Evolutionary conservation across 202 grass and related monocot species (phyloP).

Genomic region (Setaria viridis): DNA sequence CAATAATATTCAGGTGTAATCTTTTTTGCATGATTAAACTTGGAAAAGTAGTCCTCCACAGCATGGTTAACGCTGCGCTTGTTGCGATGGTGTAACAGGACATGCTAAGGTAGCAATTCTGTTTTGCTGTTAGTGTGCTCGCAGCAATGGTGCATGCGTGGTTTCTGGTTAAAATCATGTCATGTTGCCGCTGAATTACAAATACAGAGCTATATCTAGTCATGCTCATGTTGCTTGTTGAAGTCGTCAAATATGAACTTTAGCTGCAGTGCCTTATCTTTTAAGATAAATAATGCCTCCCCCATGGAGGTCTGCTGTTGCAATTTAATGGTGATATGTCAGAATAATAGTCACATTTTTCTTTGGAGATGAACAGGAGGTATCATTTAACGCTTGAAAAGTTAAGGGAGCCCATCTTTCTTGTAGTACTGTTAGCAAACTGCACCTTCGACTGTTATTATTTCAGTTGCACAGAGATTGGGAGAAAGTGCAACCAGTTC

Average conservation of each 20-base stretch:
- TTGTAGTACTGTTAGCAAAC: conserved; percentile 3
- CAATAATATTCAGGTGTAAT: not conserved
- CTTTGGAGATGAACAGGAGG: conserved; percentile 1
- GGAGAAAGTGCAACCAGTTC: not conserved
- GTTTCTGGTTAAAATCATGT: not conserved
- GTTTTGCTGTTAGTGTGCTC: conserved; percentile 27
- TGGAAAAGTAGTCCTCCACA: conserved; percentile 22
- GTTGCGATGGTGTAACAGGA: conserved; percentile 41
- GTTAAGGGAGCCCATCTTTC: conserved; percentile 27
- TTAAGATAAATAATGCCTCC: not conserved
- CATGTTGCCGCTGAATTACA: conserved; percentile 29
- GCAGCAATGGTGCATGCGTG: conserved; percentile 5
- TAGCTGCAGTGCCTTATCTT: not conserved
- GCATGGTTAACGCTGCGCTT: conserved; percentile 30
- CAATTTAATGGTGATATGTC: not conserved
- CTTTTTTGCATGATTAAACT: conserved; percentile 5
- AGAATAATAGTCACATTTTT: not conserved
- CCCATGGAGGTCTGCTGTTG: conserved; percentile 19
- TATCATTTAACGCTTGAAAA: conserved; percentile 11
- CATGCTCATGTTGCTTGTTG: not conserved
- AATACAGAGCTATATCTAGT: conserved; percentile 31
- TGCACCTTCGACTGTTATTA: conserved; percentile 27
- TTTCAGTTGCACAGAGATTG: conserved; percentile 3
- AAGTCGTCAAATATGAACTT: conserved; percentile 26
- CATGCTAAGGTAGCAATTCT: conserved; percentile 30